Conservation (phyloP, 2,329 filamentous ascomycete species). For the Claviceps sp. region DNA sequence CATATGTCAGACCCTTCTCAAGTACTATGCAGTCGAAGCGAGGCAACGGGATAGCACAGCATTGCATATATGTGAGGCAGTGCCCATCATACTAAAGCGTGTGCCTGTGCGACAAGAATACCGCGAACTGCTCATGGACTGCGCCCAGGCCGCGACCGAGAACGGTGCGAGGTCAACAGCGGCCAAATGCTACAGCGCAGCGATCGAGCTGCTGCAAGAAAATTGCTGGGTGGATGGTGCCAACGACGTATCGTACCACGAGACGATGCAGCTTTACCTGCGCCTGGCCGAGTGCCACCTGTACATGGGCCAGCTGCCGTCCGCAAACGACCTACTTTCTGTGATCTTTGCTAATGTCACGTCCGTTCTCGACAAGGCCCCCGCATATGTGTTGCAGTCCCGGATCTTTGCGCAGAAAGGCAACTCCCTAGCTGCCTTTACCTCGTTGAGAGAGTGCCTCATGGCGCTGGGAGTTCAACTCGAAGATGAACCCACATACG, state of each 20-base stretch:
- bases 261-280: constrained; percentile 69
- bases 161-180: constrained; percentile 74
- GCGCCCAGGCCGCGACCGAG: constrained; percentile 65
- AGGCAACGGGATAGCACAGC: constrained; percentile 59
- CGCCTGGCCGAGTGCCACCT: constrained; percentile 73
- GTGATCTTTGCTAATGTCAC: constrained; percentile 58
- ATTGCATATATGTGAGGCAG: constrained; percentile 66
- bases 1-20: constrained; percentile 69
- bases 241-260: constrained; percentile 69
- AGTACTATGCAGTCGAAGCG: constrained; percentile 50
- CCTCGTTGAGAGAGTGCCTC: constrained; percentile 58
- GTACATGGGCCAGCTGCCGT: constrained; percentile 58
- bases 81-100: constrained; percentile 57
- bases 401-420: constrained; percentile 65
- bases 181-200: constrained; percentile 66
- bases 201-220: constrained; percentile 65
- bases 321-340: constrained; percentile 55
- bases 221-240: constrained; percentile 59
- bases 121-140: constrained; percentile 63
- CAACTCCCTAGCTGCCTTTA: constrained; percentile 55
- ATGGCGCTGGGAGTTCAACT: constrained; percentile 54
- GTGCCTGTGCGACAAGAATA: constrained; percentile 51
- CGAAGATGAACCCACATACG: constrained; percentile 52
- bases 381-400: constrained; percentile 72
- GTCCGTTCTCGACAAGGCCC: constrained; percentile 65